phyloP scores from a whole-genome alignment of 768 basidiomycete genomes.

The Panaeolus papilionaceus region DNA sequence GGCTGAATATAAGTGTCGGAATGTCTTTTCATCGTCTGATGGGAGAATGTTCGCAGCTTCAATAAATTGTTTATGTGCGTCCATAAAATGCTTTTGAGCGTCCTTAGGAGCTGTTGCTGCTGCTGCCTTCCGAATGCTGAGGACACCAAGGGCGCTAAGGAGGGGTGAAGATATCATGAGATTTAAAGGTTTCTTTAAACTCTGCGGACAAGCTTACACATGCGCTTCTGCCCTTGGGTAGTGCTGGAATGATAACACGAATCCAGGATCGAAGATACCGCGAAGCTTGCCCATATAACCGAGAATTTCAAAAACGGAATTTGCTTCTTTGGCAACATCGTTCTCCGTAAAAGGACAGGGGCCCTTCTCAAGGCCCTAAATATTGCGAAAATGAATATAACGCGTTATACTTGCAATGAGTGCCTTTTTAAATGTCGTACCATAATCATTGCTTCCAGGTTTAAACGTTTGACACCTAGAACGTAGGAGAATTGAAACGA shows the following conservation, averaged over 20 bases:
- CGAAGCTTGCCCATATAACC: slow-evolving; percentile 27
- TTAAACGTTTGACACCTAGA: slow-evolving; percentile 44
- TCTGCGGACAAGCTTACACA: too few species aligned
- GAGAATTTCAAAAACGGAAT: slow-evolving; percentile 36
- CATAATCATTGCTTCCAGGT: slow-evolving; percentile 39
- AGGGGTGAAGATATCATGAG: too few species aligned
- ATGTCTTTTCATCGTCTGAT: slow-evolving; percentile 45
- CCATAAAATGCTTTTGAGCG: slow-evolving; percentile 33
- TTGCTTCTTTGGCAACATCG: slow-evolving; percentile 37
- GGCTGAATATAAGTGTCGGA: slow-evolving; percentile 22
- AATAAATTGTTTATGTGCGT: slow-evolving; percentile 36
- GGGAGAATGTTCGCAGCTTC: slow-evolving; percentile 38
- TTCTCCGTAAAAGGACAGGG: slow-evolving; percentile 29
- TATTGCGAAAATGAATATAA: too few species aligned
- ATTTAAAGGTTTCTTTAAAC: too few species aligned
- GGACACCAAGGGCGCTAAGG: too few species aligned
- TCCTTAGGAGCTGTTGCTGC: too few species aligned
- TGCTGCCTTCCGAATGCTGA: too few species aligned
- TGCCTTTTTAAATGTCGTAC: slow-evolving; percentile 26
- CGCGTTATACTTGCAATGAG: too few species aligned
- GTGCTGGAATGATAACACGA: slow-evolving; percentile 39
- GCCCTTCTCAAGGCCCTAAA: background rate
- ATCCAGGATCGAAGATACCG: slow-evolving; percentile 30
- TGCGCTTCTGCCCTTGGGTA: slow-evolving; percentile 36
- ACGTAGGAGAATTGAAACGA: slow-evolving; percentile 51